These are phyloP conservation scores for Schoenoplectus triqueter DNA, from an alignment of 202 grass and related monocot genomes.

Conservation along the genomic window DNA sequence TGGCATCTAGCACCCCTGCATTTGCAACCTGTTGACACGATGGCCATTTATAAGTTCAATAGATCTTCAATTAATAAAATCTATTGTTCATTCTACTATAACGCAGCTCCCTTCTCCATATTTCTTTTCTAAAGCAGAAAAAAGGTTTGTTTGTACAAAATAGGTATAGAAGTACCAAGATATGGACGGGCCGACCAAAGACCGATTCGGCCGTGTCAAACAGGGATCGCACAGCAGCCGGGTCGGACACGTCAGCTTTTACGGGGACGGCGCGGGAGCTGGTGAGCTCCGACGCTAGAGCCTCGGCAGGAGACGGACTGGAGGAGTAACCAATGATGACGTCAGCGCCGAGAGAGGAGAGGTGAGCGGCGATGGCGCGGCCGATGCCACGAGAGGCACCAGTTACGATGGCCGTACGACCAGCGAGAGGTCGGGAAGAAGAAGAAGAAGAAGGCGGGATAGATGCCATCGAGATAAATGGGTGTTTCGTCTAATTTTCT, in stretches of 20 bases:
- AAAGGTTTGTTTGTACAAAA: no score
- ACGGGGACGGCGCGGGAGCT: slow-evolving; percentile 50
- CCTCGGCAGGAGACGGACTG: slow-evolving; percentile 43
- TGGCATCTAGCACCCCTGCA: slow-evolving; percentile 55
- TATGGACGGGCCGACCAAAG: slow-evolving; percentile 48
- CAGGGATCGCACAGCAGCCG: slow-evolving; percentile 47
- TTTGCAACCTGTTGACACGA: slow-evolving; percentile 37
- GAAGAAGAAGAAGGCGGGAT: not conserved
- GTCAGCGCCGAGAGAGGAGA: slow-evolving; percentile 66
- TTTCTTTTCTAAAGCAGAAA: no score
- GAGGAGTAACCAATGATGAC: slow-evolving; percentile 61
- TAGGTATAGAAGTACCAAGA: slow-evolving; percentile 43
- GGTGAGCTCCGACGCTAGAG: slow-evolving; percentile 53
- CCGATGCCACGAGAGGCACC: slow-evolving; percentile 75
- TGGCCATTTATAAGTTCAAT: not conserved
- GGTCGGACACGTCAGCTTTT: slow-evolving; percentile 49
- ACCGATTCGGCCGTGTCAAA: slow-evolving; percentile 57
- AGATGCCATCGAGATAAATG: not conserved
- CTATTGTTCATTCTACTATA: slow-evolving; percentile 4
- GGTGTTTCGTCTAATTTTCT: not conserved
- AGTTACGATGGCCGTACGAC: slow-evolving; percentile 67
- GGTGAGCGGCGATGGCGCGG: slow-evolving; percentile 56
- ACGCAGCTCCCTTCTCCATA: no score
- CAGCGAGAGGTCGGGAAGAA: slow-evolving; percentile 42
- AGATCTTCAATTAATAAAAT: not conserved